Conservation (phyloP, 2,329 filamentous ascomycete species). For the Paracamarosporium sp. region DNA sequence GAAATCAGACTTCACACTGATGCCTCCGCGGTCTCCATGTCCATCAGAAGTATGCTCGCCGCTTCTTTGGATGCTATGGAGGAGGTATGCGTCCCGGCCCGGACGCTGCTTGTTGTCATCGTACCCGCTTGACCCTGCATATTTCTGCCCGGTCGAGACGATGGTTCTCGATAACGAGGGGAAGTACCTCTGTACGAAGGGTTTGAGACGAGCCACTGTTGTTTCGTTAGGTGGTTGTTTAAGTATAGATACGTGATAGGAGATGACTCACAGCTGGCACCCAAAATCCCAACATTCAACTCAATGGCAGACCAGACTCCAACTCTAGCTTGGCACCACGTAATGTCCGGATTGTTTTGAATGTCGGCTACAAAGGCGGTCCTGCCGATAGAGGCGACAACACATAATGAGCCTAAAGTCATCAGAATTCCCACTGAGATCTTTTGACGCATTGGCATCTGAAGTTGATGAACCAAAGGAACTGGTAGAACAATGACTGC, state of each 20-base stretch:
- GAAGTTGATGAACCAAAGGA: constrained; percentile 1
- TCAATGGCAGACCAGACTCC: neutral
- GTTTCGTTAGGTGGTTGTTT: neutral
- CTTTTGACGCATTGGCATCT: neutral
- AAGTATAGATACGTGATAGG: neutral
- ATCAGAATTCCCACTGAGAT: neutral
- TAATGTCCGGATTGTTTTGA: neutral
- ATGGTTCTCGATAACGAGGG: neutral
- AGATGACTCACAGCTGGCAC: constrained; percentile 1
- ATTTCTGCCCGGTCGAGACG: neutral
- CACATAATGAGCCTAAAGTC: neutral
- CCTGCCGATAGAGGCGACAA: neutral
- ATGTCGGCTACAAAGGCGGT: neutral
- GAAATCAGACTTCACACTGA: constrained; percentile 1
- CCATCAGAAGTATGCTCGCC: neutral
- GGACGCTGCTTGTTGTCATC: neutral
- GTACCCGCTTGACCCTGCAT: neutral
- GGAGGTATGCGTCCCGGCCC: neutral
- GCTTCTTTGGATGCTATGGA: constrained; percentile 1
- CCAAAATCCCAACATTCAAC: neutral
- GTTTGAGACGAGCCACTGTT: neutral
- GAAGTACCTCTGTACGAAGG: neutral
- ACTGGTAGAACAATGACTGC: neutral
- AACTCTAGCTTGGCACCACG: constrained; percentile 3
- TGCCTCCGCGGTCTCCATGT: neutral